phyloP scores from a whole-genome alignment of 2,329 filamentous ascomycete species.

The Zymoseptoria tritici region DNA sequence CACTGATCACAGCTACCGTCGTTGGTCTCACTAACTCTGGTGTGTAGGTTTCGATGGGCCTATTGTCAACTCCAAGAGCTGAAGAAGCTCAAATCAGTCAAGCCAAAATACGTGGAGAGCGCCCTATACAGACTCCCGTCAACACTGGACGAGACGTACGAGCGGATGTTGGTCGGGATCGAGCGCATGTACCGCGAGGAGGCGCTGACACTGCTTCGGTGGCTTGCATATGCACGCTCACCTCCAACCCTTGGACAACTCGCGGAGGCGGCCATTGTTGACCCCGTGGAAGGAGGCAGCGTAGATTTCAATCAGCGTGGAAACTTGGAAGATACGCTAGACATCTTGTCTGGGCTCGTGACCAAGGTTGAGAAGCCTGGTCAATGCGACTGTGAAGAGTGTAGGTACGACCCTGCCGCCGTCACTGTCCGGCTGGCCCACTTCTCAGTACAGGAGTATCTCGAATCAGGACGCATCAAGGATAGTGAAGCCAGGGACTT shows the following conservation, averaged over 20 bases:
- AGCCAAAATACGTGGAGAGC: constrained; percentile 5
- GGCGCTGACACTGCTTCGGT: constrained; percentile 11
- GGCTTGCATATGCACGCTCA: constrained; percentile 14
- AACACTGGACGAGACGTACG: constrained; percentile 19
- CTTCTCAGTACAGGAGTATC: constrained; percentile 22
- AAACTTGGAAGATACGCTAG: constrained; percentile 6
- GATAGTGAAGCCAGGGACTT: neutral
- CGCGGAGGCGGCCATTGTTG: constrained; percentile 14
- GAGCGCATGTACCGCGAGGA: constrained; percentile 6
- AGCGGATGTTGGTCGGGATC: constrained; percentile 15
- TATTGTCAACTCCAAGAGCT: constrained; percentile 19
- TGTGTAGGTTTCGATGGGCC: constrained; percentile 23
- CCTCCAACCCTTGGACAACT: constrained; percentile 13
- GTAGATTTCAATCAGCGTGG: constrained; percentile 10
- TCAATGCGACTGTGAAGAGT: too few relatives aligned
- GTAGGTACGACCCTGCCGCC: too few relatives aligned
- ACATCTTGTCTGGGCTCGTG: constrained; percentile 11
- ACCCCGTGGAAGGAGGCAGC: constrained; percentile 1
- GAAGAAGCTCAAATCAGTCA: constrained; percentile 6
- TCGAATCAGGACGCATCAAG: constrained; percentile 10
- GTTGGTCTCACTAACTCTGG: too few relatives aligned
- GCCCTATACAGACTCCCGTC: constrained; percentile 9
- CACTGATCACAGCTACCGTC: too few relatives aligned
- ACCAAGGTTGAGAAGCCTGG: too few relatives aligned
- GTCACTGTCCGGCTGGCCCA: constrained; percentile 19